Evolutionary conservation across 768 basidiomycete species (phyloP).

Genomic region (Royoungia palumana): DNA sequence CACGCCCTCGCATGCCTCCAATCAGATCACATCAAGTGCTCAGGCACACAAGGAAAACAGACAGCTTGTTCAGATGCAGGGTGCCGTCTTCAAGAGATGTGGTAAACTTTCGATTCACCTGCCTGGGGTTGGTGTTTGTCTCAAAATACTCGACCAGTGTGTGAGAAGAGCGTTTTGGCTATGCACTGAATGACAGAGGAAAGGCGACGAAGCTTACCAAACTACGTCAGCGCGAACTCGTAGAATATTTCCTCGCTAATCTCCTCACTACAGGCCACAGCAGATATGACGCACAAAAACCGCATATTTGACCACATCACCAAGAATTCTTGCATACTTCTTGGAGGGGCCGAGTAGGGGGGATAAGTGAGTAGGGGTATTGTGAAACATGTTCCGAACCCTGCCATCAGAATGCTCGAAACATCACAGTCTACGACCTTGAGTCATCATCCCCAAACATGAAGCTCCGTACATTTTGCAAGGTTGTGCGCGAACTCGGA

Average conservation of each 20-base stretch:
- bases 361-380: conserved; percentile 82
- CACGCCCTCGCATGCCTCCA: conserved; percentile 65
- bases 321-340: conserved; percentile 88
- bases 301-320: conserved; percentile 90
- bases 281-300: conserved; percentile 66
- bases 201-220: conserved; percentile 78
- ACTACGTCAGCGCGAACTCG: conserved; percentile 88
- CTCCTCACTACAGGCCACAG: not conserved
- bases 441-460: too few relatives aligned
- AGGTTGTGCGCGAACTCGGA: too few relatives aligned
- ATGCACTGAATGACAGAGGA: conserved; percentile 77
- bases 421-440: too few relatives aligned
- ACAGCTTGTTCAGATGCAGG: conserved; percentile 88
- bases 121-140: conserved; percentile 57
- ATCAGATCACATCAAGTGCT: conserved; percentile 75
- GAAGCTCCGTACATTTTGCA: too few relatives aligned
- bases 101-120: conserved; percentile 81
- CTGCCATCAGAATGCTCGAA: too few relatives aligned
- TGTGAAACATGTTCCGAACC: conserved; percentile 97
- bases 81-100: conserved; percentile 82
- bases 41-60: conserved; percentile 84
- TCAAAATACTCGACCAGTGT: conserved; percentile 96
- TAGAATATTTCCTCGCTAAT: conserved; percentile 91
- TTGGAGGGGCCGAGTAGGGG: conserved; percentile 83
- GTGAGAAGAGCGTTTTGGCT: conserved; percentile 50